phyloP scores from a whole-genome alignment of 495 filamentous ascomycete species.

The Penicillium psychrofluorescens region DNA sequence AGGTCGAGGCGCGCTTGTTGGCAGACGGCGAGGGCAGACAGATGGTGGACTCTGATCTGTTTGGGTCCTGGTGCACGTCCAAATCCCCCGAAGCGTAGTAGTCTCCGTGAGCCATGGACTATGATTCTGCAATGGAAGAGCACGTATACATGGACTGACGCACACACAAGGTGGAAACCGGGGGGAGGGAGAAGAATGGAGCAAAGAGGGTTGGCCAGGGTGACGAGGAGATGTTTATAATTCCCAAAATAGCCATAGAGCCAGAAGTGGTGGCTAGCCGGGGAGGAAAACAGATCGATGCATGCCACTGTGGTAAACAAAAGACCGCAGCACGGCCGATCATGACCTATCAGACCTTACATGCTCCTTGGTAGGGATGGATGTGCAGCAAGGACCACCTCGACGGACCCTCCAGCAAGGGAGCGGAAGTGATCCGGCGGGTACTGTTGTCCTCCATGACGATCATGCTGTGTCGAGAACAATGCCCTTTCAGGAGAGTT shows the following conservation, averaged over 20 bases:
- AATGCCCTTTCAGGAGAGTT: too few species aligned
- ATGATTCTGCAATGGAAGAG: conserved; percentile 11
- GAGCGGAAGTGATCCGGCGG: conserved; percentile 13
- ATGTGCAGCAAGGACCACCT: conserved; percentile 38
- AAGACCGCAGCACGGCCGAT: conserved; percentile 32
- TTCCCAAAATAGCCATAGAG: conserved; percentile 19
- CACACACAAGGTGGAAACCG: background rate
- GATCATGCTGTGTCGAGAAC: too few species aligned
- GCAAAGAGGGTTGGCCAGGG: conserved; percentile 11
- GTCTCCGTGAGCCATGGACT: conserved; percentile 40
- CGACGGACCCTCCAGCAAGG: conserved; percentile 31
- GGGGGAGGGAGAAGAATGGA: conserved; percentile 11
- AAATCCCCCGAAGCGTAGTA: conserved; percentile 25
- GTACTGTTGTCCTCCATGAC: too few species aligned
- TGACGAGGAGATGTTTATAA: conserved; percentile 39
- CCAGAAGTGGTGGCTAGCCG: conserved; percentile 11
- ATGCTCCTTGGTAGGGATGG: conserved; percentile 32
- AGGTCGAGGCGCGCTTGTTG: conserved; percentile 28
- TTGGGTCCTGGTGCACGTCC: conserved; percentile 26
- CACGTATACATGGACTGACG: too few species aligned
- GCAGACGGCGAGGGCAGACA: conserved; percentile 26
- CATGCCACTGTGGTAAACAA: conserved; percentile 46
- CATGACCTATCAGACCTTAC: conserved; percentile 41
- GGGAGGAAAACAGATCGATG: conserved; percentile 18
- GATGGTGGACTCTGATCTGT: conserved; percentile 29